Evolutionary conservation across 495 filamentous ascomycete genomes (phyloP), one percentile per base, ranked within the genome.

Genomic region (Pyrenula massariospora): DNA sequence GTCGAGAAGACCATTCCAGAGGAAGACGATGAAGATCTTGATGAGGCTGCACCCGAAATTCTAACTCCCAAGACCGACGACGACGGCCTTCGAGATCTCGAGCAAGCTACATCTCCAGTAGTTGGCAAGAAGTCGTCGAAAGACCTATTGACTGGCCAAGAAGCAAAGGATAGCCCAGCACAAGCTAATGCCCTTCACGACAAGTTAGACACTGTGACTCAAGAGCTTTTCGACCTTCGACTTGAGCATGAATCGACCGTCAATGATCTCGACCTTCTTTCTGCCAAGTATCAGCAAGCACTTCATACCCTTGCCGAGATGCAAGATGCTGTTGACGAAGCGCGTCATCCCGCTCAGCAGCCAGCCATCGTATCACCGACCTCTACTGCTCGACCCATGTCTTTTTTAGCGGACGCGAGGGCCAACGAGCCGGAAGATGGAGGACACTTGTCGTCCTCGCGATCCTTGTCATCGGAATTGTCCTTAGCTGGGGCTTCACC

Each of bases 401-500:
- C 91, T 86, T 95, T 95, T 91, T 87, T 96, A 88, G 90, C 82
- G 60, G 85, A 89, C 67, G 77, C 77, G 70, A 84, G 83, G 76
- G 81, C 85, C 73, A 84, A 80, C 73, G 86, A 84, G 63, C 77
- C 78, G 67, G 91, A 83, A 68, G 78, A 82, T 77, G 86, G 83
- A 73, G 84, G 76, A 71, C 88, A 88, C 73, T 84, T 79, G 65
- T 88, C 87, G 77, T 91, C 86, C 75, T 89, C 89, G 81, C 91
- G 86, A 68, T 95, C 91, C 71, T 88, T 96, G 66, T 96, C 88
- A 59, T 91, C 90, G 82, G 91, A 96, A 71, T 84, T 95, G 70
- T 96, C 89, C 73, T 96, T 86, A 75, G 89, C 77, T 82, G 87
- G 85, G 83, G 89, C 86, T 67, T 91, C 88, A 66, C 84, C 81